phyloP scores from a whole-genome alignment of 2,329 filamentous ascomycete species.

The Phaeophleospora eucalypticola region DNA sequence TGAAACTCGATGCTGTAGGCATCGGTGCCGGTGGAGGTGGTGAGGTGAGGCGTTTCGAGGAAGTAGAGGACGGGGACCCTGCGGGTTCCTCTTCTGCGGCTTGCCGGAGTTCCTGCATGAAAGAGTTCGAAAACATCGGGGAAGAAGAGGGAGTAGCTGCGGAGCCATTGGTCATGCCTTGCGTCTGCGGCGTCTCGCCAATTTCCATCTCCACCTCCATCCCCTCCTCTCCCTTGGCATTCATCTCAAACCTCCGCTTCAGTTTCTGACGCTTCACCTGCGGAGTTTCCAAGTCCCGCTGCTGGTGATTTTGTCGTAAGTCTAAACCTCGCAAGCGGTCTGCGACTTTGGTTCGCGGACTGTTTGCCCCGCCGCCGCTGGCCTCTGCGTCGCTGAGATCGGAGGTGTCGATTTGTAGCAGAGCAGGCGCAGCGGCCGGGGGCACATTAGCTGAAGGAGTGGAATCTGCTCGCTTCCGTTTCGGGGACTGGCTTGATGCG shows the following conservation, averaged over 20 bases:
- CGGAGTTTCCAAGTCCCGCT: too few relatives aligned
- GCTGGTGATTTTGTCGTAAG: too few relatives aligned
- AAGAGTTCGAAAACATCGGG: background rate
- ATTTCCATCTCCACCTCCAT: conserved; percentile 1
- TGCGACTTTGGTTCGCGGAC: conserved; percentile 29
- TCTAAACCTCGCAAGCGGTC: conserved; percentile 24
- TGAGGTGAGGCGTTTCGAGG: conserved; percentile 16
- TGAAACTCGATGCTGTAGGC: background rate
- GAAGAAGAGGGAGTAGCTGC: conserved; percentile 2
- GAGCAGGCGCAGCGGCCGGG: background rate
- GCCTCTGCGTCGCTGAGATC: conserved; percentile 1
- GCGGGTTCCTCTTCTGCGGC: too few relatives aligned
- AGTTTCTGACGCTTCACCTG: too few relatives aligned
- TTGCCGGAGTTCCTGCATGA: too few relatives aligned
- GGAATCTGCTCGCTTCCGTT: conserved; percentile 19
- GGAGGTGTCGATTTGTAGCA: conserved; percentile 12
- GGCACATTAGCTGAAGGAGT: too few relatives aligned
- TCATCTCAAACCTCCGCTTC: background rate
- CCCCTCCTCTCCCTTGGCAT: background rate
- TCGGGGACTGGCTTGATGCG: conserved; percentile 17
- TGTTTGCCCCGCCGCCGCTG: conserved; percentile 19
- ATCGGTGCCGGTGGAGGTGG: conserved; percentile 13
- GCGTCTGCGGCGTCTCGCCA: background rate
- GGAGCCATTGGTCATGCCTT: background rate
- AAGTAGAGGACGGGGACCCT: background rate